Percentiles rank a stretch among this genome's conserved stretches.
Evolutionary conservation across 2,329 filamentous ascomycete genomes (phyloP).

Genomic region (Neonectria magnoliae): DNA sequence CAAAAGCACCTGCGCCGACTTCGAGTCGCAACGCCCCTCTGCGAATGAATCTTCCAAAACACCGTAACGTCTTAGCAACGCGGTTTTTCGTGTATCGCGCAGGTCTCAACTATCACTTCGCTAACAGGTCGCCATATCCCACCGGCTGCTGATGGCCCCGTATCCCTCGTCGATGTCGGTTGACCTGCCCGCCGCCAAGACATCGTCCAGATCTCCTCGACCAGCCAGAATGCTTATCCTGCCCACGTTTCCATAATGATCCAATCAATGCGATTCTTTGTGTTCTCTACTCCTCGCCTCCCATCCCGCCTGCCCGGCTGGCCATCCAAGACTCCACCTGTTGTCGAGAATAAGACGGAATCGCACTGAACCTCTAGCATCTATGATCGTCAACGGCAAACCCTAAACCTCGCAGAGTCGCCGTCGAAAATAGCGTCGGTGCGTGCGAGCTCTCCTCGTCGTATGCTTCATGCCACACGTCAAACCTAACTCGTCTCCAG

Average conservation of each 20-base stretch:
- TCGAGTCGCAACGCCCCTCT: not conserved
- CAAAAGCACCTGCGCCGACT: not conserved
- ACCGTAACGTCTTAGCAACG: constrained; percentile 1
- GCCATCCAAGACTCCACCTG: no score
- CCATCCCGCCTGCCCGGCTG: no score
- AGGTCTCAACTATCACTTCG: not conserved
- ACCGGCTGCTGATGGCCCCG: not conserved
- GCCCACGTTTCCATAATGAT: constrained; percentile 24
- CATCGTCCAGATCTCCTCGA: not conserved
- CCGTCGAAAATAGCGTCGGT: not conserved
- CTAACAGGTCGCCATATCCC: not conserved
- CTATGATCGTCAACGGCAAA: no score
- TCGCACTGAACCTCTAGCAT: no score
- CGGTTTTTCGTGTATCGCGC: not conserved
- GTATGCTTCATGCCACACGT: not conserved
- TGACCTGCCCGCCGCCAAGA: constrained; percentile 5
- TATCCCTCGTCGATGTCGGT: not conserved
- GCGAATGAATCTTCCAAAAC: not conserved
- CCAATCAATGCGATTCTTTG: not conserved
- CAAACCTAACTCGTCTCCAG: not conserved
- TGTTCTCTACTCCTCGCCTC: not conserved
- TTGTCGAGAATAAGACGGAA: no score
- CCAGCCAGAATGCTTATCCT: constrained; percentile 19
- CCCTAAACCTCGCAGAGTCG: no score
- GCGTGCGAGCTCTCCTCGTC: not conserved